Conservation (phyloP, 2,329 filamentous ascomycete species). For the Pseudocercospora macadamiae region DNA sequence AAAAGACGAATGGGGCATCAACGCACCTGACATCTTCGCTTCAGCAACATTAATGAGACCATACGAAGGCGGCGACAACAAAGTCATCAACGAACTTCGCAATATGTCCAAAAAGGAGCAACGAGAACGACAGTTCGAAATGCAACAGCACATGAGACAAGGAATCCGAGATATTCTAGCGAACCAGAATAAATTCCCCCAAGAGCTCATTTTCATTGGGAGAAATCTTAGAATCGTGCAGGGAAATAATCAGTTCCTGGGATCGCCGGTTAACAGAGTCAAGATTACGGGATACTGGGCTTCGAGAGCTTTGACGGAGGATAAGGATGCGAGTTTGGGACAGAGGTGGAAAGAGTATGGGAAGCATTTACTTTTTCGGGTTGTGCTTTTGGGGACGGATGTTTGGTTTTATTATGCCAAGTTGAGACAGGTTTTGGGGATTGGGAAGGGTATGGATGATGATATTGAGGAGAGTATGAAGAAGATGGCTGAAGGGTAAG, state of each 20-base stretch:
- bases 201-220: slow-evolving; percentile 89
- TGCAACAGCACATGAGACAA: slow-evolving; percentile 73
- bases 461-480: slow-evolving; percentile 88
- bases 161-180: slow-evolving; percentile 78
- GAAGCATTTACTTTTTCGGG: slow-evolving; percentile 78
- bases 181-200: slow-evolving; percentile 86
- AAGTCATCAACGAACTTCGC: slow-evolving; percentile 55
- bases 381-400: slow-evolving; percentile 76
- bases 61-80: slow-evolving; percentile 80
- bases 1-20: slow-evolving; percentile 78
- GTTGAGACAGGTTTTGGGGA: slow-evolving; percentile 73
- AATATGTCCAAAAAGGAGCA: slow-evolving; percentile 61
- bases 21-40: slow-evolving; percentile 87
- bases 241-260: slow-evolving; percentile 88
- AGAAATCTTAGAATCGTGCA: slow-evolving; percentile 92
- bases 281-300: slow-evolving; percentile 96
- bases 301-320: slow-evolving; percentile 77
- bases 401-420: slow-evolving; percentile 81
- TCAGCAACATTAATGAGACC: slow-evolving; percentile 86
- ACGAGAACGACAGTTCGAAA: slow-evolving; percentile 69
- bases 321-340: slow-evolving; percentile 62
- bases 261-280: slow-evolving; percentile 84
- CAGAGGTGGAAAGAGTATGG: slow-evolving; percentile 71
- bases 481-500: slow-evolving; percentile 69
- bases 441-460: slow-evolving; percentile 88